Evolutionary conservation across 208 protist species (phyloP).

Genomic region (Blechomonas ayalai): DNA sequence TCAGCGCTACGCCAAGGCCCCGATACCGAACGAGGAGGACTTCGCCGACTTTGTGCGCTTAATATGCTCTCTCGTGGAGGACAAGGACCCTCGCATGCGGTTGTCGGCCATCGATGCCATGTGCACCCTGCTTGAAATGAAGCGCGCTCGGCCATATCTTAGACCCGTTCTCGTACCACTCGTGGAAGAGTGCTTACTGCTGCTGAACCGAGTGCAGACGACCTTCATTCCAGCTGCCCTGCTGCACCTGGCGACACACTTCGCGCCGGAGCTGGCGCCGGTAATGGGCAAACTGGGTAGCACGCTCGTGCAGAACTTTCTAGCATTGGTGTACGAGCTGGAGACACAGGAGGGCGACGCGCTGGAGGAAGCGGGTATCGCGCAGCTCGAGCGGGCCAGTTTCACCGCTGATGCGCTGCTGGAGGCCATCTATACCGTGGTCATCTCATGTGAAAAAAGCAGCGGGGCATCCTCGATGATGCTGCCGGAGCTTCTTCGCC

Average conservation of each 20-base stretch:
- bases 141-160: constrained; percentile 58
- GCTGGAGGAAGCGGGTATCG: constrained; percentile 17
- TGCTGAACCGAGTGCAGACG: constrained; percentile 79
- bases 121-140: constrained; percentile 82
- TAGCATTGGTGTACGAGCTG: constrained; percentile 73
- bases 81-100: constrained; percentile 67
- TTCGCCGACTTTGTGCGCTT: constrained; percentile 76
- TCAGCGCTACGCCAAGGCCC: constrained; percentile 79
- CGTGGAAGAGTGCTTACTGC: constrained; percentile 76
- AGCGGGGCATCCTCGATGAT: constrained; percentile 33
- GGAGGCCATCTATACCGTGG: constrained; percentile 67
- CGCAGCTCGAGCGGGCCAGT: constrained; percentile 40
- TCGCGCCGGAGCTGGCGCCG: constrained; percentile 67
- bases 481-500: constrained; percentile 47
- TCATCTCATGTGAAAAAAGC: constrained; percentile 47
- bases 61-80: constrained; percentile 53
- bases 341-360: constrained; percentile 28
- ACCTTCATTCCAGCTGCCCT: constrained; percentile 76
- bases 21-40: constrained; percentile 54
- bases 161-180: constrained; percentile 54
- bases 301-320: constrained; percentile 70
- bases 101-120: constrained; percentile 76
- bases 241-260: constrained; percentile 80
- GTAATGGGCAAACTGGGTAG: constrained; percentile 66
- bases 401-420: constrained; percentile 71